A percentile compares a stretch with the other conserved stretches of the same genome.
Evolutionary conservation across 495 filamentous ascomycete species (phyloP).

Genomic region (Xylaria bambusicola): DNA sequence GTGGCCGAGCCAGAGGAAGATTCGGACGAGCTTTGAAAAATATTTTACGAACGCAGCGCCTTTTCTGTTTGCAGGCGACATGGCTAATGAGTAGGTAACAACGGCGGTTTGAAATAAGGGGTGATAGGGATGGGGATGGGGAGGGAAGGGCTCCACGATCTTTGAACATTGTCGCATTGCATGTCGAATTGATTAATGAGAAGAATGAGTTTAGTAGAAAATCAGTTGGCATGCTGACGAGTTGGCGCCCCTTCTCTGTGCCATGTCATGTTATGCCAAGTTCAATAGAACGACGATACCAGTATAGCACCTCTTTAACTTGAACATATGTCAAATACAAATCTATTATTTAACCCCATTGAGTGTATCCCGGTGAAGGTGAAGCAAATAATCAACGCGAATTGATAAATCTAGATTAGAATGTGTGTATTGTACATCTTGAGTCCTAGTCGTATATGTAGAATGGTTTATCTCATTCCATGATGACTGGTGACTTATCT

Average conservation of each 20-base stretch:
- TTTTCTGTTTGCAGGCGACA: conserved; percentile 1
- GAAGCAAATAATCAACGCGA: too few relatives aligned
- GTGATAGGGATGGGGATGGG: background rate
- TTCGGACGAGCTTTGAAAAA: conserved; percentile 8
- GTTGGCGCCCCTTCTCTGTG: background rate
- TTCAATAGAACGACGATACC: conserved; percentile 36
- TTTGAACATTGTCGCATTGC: background rate
- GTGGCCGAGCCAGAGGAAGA: conserved; percentile 13
- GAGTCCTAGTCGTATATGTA: too few relatives aligned
- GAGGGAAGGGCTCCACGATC: background rate
- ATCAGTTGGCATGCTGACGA: background rate
- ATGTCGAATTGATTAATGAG: conserved; percentile 11
- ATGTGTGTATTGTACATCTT: too few relatives aligned
- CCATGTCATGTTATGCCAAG: conserved; percentile 18
- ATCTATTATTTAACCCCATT: background rate
- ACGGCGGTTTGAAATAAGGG: background rate
- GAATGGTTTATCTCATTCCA: too few relatives aligned
- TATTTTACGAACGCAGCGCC: conserved; percentile 4
- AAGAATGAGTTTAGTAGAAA: background rate
- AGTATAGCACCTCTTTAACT: conserved; percentile 23
- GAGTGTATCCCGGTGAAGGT: background rate
- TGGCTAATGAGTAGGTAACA: conserved; percentile 3
- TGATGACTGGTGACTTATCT: too few relatives aligned
- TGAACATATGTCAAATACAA: background rate
- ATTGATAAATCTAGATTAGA: too few relatives aligned